These are phyloP conservation scores for Phytopythium helicoides DNA, from an alignment of 352 stramenopile genomes.

Conservation along the genomic window DNA sequence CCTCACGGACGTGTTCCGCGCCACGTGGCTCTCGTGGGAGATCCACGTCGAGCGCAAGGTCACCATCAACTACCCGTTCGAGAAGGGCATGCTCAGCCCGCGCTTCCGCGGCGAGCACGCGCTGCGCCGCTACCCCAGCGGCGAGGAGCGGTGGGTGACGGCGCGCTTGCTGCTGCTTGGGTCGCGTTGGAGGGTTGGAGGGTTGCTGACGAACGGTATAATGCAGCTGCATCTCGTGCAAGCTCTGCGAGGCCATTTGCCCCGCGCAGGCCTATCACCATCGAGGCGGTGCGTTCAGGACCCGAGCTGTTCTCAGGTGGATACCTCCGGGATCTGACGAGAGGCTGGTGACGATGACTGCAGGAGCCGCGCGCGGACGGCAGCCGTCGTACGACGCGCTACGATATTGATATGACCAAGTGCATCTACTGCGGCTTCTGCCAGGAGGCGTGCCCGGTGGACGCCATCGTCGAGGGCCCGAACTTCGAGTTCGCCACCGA, in stretches of 20 bases:
- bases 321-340: not conserved
- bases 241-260: constrained; percentile 99
- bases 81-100: constrained; percentile 95
- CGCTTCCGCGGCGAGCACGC: constrained; percentile 99
- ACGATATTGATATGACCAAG: constrained; percentile 99
- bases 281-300: constrained; percentile 92
- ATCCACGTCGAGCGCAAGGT: constrained; percentile 91
- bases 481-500: constrained; percentile 99
- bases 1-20: constrained; percentile 76
- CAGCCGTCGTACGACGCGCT: constrained; percentile 97
- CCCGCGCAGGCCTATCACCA: constrained; percentile 99
- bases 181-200: too few relatives aligned
- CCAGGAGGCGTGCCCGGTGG: constrained; percentile 96
- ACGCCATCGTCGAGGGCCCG: constrained; percentile 99
- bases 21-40: constrained; percentile 78
- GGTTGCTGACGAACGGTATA: not conserved
- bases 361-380: constrained; percentile 96
- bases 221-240: constrained; percentile 98
- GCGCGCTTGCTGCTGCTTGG: too few relatives aligned
- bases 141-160: constrained; percentile 96
- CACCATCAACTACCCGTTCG: constrained; percentile 99
- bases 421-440: constrained; percentile 99
- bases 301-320: too few relatives aligned
- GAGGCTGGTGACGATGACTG: not conserved
- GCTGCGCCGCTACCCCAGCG: constrained; percentile 97